These are phyloP conservation scores for Babesia bigemina DNA, from an alignment of 169 alveolate genomes.

Conservation along the genomic window DNA sequence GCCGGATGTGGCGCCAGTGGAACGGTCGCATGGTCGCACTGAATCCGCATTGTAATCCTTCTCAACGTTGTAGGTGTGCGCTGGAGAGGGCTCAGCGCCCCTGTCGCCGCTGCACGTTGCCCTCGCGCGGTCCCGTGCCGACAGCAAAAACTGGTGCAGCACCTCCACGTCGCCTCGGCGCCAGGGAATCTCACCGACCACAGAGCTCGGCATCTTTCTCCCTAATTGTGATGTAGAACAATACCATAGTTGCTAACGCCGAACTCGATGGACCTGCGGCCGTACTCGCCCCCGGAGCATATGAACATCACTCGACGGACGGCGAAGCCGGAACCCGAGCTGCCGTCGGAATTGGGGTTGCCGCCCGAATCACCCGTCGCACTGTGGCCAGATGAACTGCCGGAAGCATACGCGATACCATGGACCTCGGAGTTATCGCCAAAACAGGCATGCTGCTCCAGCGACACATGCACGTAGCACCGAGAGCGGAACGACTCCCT, in stretches of 20 bases:
- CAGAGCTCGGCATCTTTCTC: background rate
- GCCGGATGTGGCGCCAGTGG: background rate
- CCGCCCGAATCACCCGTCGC: background rate
- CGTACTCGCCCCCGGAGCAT: constrained; percentile 2
- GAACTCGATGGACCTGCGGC: background rate
- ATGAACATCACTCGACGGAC: constrained; percentile 27
- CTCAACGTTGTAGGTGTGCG: background rate
- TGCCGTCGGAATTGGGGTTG: background rate
- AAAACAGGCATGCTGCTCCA: constrained; percentile 11
- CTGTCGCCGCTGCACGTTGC: background rate
- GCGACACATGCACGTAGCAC: constrained; percentile 23
- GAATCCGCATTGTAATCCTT: background rate
- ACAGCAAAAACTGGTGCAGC: constrained; percentile 30
- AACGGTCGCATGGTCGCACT: background rate
- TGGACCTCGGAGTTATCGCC: background rate
- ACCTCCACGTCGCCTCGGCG: constrained; percentile 46
- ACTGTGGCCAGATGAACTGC: background rate
- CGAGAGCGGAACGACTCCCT: constrained; percentile 18
- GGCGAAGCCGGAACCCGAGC: background rate
- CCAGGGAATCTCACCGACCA: constrained; percentile 61
- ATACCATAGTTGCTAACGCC: constrained; percentile 6
- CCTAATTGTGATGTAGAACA: background rate
- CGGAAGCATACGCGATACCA: background rate
- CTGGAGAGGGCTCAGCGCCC: background rate
- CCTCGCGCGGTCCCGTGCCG: constrained; percentile 25